Evolutionary conservation across 495 filamentous ascomycete genomes (phyloP).

Genomic region (Daldinia grandis): DNA sequence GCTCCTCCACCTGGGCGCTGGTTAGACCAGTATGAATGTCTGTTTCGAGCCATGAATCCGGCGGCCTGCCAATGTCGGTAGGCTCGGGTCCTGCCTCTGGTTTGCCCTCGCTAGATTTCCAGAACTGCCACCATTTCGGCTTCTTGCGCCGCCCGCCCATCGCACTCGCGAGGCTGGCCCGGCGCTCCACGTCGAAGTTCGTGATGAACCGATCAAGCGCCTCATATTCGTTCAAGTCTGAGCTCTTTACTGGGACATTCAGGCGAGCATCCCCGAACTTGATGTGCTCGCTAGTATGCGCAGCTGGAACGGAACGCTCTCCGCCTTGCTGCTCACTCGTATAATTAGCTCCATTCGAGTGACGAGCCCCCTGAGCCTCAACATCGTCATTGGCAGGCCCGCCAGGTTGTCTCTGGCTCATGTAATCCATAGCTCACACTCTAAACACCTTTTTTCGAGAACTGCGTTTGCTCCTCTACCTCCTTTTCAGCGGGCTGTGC

Average conservation of each 20-base stretch:
- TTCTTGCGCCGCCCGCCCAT: conserved; percentile 52
- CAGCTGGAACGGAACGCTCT: background rate
- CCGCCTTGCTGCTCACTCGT: background rate
- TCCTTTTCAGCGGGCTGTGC: background rate
- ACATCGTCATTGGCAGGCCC: conserved; percentile 25
- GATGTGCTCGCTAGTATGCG: conserved; percentile 31
- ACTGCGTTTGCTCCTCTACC: background rate
- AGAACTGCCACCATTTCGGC: conserved; percentile 69
- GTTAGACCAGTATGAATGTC: conserved; percentile 72
- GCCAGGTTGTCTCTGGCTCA: conserved; percentile 25
- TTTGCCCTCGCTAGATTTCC: conserved; percentile 51
- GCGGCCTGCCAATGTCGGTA: conserved; percentile 58
- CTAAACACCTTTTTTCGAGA: background rate
- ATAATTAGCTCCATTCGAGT: conserved; percentile 34
- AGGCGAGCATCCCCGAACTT: conserved; percentile 38
- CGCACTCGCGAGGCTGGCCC: conserved; percentile 64
- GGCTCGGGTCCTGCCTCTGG: conserved; percentile 44
- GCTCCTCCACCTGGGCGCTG: conserved; percentile 65
- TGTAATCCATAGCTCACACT: conserved; percentile 27
- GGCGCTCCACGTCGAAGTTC: conserved; percentile 65
- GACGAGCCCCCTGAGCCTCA: conserved; percentile 33
- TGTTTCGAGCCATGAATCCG: conserved; percentile 78
- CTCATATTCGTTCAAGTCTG: conserved; percentile 51
- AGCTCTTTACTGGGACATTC: conserved; percentile 32
- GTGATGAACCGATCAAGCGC: conserved; percentile 72